phyloP scores from a whole-genome alignment of 2,329 filamentous ascomycete genomes.

The Diplodia scrobiculata region DNA sequence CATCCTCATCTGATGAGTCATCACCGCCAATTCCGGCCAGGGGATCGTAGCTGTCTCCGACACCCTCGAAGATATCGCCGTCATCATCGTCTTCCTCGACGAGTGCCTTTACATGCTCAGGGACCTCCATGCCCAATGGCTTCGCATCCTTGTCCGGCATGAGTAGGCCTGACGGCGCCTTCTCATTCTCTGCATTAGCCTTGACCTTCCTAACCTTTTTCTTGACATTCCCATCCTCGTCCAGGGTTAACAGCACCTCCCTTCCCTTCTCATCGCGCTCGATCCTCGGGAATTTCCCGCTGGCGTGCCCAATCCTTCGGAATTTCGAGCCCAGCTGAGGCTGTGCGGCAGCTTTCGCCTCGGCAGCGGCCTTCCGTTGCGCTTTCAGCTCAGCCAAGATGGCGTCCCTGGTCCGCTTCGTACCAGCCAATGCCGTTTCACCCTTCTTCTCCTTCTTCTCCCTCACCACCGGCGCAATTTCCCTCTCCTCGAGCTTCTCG shows the following conservation, averaged over 20 bases:
- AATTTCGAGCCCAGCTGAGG: slow-evolving; percentile 59
- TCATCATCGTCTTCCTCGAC: slow-evolving; percentile 54
- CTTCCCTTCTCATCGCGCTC: slow-evolving; percentile 59
- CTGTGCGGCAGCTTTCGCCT: slow-evolving; percentile 48
- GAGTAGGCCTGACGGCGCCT: slow-evolving; percentile 42
- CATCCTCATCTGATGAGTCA: slow-evolving; percentile 48
- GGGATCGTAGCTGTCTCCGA: slow-evolving; percentile 63
- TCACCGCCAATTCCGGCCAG: slow-evolving; percentile 55
- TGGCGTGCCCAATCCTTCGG: slow-evolving; percentile 53
- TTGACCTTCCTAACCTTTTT: slow-evolving; percentile 60
- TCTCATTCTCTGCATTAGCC: slow-evolving; percentile 44
- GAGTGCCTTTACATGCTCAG: slow-evolving; percentile 36
- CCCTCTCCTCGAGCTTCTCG: slow-evolving; percentile 62
- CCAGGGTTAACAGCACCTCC: slow-evolving; percentile 62
- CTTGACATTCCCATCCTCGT: slow-evolving; percentile 63
- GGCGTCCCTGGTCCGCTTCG: slow-evolving; percentile 60
- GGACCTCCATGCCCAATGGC: slow-evolving; percentile 56
- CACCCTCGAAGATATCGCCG: slow-evolving; percentile 64
- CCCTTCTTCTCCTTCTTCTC: slow-evolving; percentile 60
- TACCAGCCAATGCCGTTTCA: slow-evolving; percentile 52
- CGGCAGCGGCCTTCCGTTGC: slow-evolving; percentile 51
- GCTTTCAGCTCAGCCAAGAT: slow-evolving; percentile 63
- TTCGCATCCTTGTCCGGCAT: slow-evolving; percentile 50
- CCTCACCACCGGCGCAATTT: slow-evolving; percentile 68
- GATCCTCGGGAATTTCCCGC: slow-evolving; percentile 56